Conservation (phyloP, 208 protist species). For the Wallacemonas rigidus region DNA sequence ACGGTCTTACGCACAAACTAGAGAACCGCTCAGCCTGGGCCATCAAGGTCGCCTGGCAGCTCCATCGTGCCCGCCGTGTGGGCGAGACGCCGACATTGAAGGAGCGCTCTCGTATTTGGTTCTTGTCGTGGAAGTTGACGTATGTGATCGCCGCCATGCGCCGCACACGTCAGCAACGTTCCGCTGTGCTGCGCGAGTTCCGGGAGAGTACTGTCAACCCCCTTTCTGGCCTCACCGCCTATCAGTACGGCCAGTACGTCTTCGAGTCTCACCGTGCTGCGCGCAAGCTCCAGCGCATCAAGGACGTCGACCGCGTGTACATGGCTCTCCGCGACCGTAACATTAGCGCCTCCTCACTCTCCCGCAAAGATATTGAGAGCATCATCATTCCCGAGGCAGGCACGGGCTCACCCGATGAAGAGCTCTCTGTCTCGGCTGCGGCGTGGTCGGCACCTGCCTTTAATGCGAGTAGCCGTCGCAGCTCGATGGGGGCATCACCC, state of each 20-base stretch:
- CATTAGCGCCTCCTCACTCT: conserved; percentile 47
- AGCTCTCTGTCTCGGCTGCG: conserved; percentile 12
- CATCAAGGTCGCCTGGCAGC: conserved; percentile 57
- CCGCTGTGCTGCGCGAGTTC: conserved; percentile 35
- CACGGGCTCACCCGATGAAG: conserved; percentile 23
- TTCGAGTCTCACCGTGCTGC: conserved; percentile 37
- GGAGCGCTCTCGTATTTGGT: conserved; percentile 28
- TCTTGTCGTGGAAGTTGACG: conserved; percentile 39
- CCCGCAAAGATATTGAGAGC: conserved; percentile 49
- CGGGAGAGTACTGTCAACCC: conserved; percentile 39
- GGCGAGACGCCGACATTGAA: conserved; percentile 24
- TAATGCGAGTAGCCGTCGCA: not conserved
- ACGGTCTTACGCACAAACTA: conserved; percentile 48
- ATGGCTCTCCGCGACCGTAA: conserved; percentile 45
- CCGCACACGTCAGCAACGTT: conserved; percentile 45
- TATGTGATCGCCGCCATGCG: conserved; percentile 43
- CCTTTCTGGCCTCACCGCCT: conserved; percentile 47
- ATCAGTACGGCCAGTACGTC: conserved; percentile 46
- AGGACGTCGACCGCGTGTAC: conserved; percentile 63
- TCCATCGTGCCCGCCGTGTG: conserved; percentile 38
- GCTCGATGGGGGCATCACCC: not conserved
- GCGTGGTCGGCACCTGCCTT: conserved; percentile 1
- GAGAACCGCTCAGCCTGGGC: conserved; percentile 47
- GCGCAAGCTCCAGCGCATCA: conserved; percentile 51
- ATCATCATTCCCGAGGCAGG: conserved; percentile 40